Conservation (phyloP, 1,284 basidiomycete species). For the Cryptococcus sp. region DNA sequence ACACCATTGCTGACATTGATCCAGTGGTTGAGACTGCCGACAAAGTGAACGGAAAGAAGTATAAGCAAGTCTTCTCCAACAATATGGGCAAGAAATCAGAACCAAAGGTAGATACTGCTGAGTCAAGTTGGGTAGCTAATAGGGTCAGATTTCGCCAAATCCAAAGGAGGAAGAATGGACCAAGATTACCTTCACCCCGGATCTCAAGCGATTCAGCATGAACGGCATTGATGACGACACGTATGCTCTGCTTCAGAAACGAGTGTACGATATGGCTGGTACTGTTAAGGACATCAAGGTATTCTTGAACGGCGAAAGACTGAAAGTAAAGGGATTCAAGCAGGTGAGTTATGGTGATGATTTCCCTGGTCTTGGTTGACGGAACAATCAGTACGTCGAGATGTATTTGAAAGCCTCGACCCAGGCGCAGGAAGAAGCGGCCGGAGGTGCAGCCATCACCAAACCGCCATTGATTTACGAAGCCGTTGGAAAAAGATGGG, state of each 20-base stretch:
- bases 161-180: conserved; percentile 83
- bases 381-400: conserved; percentile 69
- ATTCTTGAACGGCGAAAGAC: conserved; percentile 81
- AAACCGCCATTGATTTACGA: conserved; percentile 85
- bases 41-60: conserved; percentile 80
- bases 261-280: conserved; percentile 96
- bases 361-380: background rate
- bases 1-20: conserved; percentile 5
- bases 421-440: conserved; percentile 58
- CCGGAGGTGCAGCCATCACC: conserved; percentile 65
- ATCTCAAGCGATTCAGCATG: conserved; percentile 91
- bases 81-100: conserved; percentile 88
- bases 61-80: conserved; percentile 88
- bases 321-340: conserved; percentile 96
- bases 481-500: conserved; percentile 74
- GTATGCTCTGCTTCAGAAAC: conserved; percentile 81
- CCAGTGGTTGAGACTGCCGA: conserved; percentile 88
- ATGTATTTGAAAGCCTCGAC: conserved; percentile 69
- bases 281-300: conserved; percentile 93
- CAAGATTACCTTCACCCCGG: conserved; percentile 91
- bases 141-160: conserved; percentile 73
- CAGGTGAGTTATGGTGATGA: conserved; percentile 49
- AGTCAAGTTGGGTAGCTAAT: conserved; percentile 4
- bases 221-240: conserved; percentile 86
- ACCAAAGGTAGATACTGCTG: conserved; percentile 56